Base-by-base conservation (phyloP, 495 filamentous ascomycete genomes). In the Trichoderma asperelloides region DNA sequence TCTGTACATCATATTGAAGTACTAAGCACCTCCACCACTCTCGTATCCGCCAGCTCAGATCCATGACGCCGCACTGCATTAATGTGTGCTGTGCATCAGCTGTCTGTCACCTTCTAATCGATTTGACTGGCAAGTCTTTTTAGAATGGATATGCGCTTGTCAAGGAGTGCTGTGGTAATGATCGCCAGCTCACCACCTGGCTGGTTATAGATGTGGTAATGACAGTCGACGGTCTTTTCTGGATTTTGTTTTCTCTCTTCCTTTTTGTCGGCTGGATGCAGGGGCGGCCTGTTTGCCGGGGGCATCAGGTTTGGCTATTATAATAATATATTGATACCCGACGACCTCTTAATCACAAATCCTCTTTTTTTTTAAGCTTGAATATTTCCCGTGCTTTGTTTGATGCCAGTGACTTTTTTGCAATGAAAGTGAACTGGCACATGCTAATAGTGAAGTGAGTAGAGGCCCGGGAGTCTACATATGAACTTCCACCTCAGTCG, bases 1-100 rank as follows among this genome's bases (percentile, higher is more conserved):
- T 66, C 74, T 89, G 67, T 83, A 81, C 77, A 81, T 82, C 66
- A 83, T 82, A 63, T 72, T 79, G 65, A 82, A 81, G 72, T 82
- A 82, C 67, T 82, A 80, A 69, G 47, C 47, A 11, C 30, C 4
- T 15, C 33, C 15, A 8, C 47, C 33, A 30, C 62, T 21, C 6
- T 13, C 62, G 55, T 60, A 60, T 60, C 25, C 25, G 55, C 55
- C 23, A 30, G 55, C 23, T 60, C 55, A 60, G 28, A 30, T 30
- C 33, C 55, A 60, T 30, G 55, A 28, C n/a, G 47, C 5, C 47
- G 4, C 47, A 9, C 21, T 11, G 1, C 47, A 7, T 51, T 7
- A 21, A 11, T 12, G 13, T 18, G 7, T 51, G 47, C n/a, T 8
- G 21, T 23, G 47, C 55, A 60, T 9, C 23, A 33, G 5, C 16